These are phyloP conservation scores for Glonium stellatum DNA, from an alignment of 495 filamentous ascomycete species.

Conservation along the genomic window DNA sequence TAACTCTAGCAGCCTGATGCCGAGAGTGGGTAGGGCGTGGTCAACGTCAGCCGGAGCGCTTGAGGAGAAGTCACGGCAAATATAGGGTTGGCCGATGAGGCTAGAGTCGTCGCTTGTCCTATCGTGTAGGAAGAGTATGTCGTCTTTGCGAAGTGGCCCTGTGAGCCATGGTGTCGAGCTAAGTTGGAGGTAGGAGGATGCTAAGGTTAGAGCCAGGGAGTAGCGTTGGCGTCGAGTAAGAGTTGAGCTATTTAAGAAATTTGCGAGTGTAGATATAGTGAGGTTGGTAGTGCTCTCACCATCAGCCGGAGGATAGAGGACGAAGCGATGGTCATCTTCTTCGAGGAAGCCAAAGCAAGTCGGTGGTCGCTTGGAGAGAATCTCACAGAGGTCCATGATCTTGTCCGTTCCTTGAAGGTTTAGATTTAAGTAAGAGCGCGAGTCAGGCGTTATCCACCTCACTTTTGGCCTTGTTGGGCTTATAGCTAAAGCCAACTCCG, in stretches of 20 bases:
- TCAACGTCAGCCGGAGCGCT: background rate
- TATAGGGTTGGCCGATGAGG: slow-evolving; percentile 27
- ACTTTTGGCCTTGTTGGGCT: background rate
- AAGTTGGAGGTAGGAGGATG: slow-evolving; percentile 27
- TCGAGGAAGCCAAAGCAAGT: slow-evolving; percentile 21
- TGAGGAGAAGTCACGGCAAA: slow-evolving; percentile 22
- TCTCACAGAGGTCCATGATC: slow-evolving; percentile 24
- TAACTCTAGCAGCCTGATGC: slow-evolving; percentile 39
- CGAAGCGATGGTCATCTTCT: slow-evolving; percentile 20
- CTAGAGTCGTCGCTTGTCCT: slow-evolving; percentile 4
- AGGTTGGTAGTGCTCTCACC: background rate
- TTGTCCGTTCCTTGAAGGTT: background rate
- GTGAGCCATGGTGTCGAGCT: slow-evolving; percentile 26
- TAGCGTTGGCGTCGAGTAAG: slow-evolving; percentile 31
- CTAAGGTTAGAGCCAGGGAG: slow-evolving; percentile 25
- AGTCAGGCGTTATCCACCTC: background rate
- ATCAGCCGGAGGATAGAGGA: slow-evolving; percentile 20
- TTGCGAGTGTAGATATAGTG: slow-evolving; percentile 22
- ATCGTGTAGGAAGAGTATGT: slow-evolving; percentile 26
- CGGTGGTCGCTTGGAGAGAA: slow-evolving; percentile 10
- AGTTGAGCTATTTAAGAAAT: slow-evolving; percentile 12
- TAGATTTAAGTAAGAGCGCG: background rate
- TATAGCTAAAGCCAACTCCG: background rate
- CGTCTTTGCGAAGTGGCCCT: slow-evolving; percentile 10
- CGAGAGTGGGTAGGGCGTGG: slow-evolving; percentile 27